Percentiles rank a stretch among this genome's conserved stretches.
Evolutionary conservation across 108 stramenopile genomes (phyloP).

Genomic region (Skeletonema potamos): DNA sequence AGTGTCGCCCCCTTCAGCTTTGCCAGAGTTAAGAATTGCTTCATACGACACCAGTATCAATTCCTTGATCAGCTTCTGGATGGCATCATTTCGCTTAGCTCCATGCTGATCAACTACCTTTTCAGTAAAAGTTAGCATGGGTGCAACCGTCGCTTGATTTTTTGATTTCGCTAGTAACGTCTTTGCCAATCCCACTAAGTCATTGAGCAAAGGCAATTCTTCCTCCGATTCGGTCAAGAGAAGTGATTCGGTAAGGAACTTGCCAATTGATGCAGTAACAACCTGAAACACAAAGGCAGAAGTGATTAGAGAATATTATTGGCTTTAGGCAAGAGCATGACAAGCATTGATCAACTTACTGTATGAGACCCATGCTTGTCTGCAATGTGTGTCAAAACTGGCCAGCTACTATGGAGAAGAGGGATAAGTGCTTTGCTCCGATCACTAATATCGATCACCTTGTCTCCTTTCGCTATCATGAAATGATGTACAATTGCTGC

Average conservation of each 20-base stretch:
- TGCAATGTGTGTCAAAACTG: slow-evolving; percentile 35
- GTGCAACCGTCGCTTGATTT: slow-evolving; percentile 2
- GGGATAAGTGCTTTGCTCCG: slow-evolving; percentile 18
- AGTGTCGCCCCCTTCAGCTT: neutral
- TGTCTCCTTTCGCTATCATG: slow-evolving; percentile 18
- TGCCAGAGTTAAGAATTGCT: slow-evolving; percentile 1
- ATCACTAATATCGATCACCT: neutral
- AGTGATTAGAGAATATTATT: neutral
- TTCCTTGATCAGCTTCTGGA: slow-evolving; percentile 9
- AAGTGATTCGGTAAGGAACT: slow-evolving; percentile 14
- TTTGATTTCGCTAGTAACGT: slow-evolving; percentile 3
- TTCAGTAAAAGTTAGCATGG: slow-evolving; percentile 24
- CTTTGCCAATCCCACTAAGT: slow-evolving; percentile 9
- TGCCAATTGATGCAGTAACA: slow-evolving; percentile 16
- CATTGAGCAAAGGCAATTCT: slow-evolving; percentile 11
- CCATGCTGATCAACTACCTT: slow-evolving; percentile 19
- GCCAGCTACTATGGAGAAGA: slow-evolving; percentile 51
- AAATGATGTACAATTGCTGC: slow-evolving; percentile 43
- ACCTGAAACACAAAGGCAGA: neutral
- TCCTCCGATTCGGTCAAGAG: slow-evolving; percentile 14
- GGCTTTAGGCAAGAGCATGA: neutral
- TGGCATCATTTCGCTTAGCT: neutral
- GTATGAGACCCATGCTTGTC: slow-evolving; percentile 34
- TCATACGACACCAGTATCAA: slow-evolving; percentile 28
- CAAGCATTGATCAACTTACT: slow-evolving; percentile 28